Evolutionary conservation across 164 flowering plant species (phyloP).

Genomic region (Liquidambar formosana): DNA sequence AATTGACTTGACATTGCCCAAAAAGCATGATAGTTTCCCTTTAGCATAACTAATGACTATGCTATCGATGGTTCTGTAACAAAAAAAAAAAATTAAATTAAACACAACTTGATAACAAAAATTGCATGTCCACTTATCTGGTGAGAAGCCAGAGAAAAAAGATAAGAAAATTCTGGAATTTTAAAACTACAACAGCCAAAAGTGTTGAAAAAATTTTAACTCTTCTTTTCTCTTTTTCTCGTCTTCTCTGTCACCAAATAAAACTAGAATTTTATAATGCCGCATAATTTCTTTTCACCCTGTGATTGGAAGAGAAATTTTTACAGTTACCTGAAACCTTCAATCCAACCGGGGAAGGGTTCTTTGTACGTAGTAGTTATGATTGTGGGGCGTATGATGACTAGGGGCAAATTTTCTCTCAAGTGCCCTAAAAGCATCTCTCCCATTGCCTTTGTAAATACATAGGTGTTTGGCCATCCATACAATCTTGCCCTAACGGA

Average conservation of each 20-base stretch:
- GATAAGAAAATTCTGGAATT: too few relatives aligned
- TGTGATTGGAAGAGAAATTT: too few relatives aligned
- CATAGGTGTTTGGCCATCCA: constrained; percentile 61
- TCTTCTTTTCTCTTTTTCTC: too few relatives aligned
- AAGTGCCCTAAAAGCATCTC: constrained; percentile 40
- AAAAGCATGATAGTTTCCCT: constrained; percentile 38
- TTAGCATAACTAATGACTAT: constrained; percentile 34
- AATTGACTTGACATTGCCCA: constrained; percentile 19
- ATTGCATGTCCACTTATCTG: too few relatives aligned
- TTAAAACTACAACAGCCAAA: too few relatives aligned
- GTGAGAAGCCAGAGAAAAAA: too few relatives aligned
- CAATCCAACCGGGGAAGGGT: constrained; percentile 56
- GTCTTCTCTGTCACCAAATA: too few relatives aligned
- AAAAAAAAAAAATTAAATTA: not conserved
- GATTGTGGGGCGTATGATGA: constrained; percentile 41
- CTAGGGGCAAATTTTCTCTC: constrained; percentile 32
- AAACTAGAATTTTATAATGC: too few relatives aligned
- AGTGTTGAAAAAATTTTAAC: too few relatives aligned
- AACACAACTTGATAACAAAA: not conserved
- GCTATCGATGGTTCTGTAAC: constrained; percentile 38
- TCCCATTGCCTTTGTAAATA: constrained; percentile 47
- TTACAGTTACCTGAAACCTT: constrained; percentile 61
- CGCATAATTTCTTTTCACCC: too few relatives aligned
- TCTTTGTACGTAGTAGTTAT: constrained; percentile 41
- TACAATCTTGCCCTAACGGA: constrained; percentile 40